Base-by-base conservation (phyloP, 106 monocot species). In the Apostasia ramifera region DNA sequence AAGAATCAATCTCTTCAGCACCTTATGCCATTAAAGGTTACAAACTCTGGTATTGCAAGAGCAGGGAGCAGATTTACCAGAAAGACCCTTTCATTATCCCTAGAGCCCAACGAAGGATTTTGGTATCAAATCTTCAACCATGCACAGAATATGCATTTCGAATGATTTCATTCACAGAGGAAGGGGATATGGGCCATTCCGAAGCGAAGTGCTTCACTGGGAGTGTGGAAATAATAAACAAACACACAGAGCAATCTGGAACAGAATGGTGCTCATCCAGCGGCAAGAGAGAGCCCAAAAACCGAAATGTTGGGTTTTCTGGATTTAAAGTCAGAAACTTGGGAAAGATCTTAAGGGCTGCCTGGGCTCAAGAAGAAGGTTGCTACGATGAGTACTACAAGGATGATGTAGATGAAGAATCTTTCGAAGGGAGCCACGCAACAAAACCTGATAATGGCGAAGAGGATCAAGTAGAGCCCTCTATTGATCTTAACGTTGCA, bases 81-180 rank as follows among this genome's bases (percentile, higher is more conserved):
- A 78, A 76, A 66, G 82, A 87, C 44, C 92, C 97, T 57, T 83
- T 81, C 55, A 71, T 87, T 40, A 79, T 97, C 62, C 70, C 86
- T 15, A 89, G 71, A 79, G 58, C 78, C 66, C 81, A 87, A 58
- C 84, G 82, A 71, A 84, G 86, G 75, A 87, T 97, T 73, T 69
- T 86, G 14, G 77, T 97, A 12, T 78, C 84, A 48, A 87, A 90
- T 55, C 89, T 97, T 66, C 85, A 81, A 47, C 97, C 97, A 14
- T 97, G 97, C 73, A 89, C 97, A 4, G 92, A 97, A 40, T 97
- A 97, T 61, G 73, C 77, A 13, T 97, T 97, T 57, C 78, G 86
- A 58, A 79, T 97, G 55, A 87, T 97, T 58, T 97, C 97, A 56
- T 97, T 89, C 72, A 83, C 92, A 38, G 89, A 83, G 37, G 79